Evolutionary conservation across 257 asterid species (phyloP).

Genomic region (Capsicum baccatum): DNA sequence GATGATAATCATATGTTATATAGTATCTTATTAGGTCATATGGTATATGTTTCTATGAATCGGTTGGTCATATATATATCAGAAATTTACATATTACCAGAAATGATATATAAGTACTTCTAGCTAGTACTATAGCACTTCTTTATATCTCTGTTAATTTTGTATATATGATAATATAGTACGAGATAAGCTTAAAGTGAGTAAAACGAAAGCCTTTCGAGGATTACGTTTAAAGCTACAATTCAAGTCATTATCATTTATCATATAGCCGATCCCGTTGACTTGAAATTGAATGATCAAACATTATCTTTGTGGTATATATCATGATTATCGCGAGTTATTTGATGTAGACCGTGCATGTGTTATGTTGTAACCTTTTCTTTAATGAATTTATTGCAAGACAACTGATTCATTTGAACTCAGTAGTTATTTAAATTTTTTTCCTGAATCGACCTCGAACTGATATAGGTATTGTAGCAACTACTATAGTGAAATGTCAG

Average conservation of each 20-base stretch:
- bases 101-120: neutral
- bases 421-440: too few species aligned
- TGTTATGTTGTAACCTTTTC: neutral
- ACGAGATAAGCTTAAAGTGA: neutral
- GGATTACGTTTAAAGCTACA: neutral
- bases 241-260: too few species aligned
- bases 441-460: neutral
- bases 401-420: too few species aligned
- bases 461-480: conserved; percentile 54
- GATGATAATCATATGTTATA: neutral
- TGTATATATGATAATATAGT: neutral
- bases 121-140: neutral
- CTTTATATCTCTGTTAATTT: neutral
- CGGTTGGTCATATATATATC: neutral
- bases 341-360: neutral
- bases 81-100: neutral
- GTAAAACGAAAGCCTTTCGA: neutral
- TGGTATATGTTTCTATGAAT: neutral
- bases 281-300: neutral
- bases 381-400: neutral
- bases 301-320: neutral
- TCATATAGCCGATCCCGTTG: neutral
- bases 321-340: neutral
- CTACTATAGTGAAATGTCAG: conserved; percentile 39
- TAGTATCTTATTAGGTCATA: neutral